Base-by-base conservation (phyloP, 441 rosid species). In the Adansonia gregorii region DNA sequence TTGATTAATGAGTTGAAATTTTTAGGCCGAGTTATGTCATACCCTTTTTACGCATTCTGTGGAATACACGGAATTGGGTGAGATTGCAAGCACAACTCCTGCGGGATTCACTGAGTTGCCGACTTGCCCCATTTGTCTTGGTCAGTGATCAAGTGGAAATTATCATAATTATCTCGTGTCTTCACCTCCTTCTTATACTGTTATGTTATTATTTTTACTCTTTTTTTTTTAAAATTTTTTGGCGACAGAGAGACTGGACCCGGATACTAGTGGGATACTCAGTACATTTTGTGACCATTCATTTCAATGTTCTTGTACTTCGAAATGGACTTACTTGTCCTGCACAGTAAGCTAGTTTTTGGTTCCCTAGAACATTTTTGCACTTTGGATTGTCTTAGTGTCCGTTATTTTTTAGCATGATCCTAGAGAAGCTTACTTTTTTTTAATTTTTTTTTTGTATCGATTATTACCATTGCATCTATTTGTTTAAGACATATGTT, bases 211-310 rank as follows among this genome's bases (percentile, higher is more conserved):
- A 69, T 49, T 69, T 59, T 74, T 63, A 8, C 67, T 68, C 59
- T 58, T 61, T 11, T 1, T 22, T 66, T 8, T 64, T 54, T 27
- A 17, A 17, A 4, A 35, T 35, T 27, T 68, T 22, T 31, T 75
- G n/a, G 49, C 78, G 58, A 55, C 87, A 95, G 98, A 95, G 90
- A 88, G 99, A 83, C 84, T 95, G 85, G 99, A 94, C 81, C 93
- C 93, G 5, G 99, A 95, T 76, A 94, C 97, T 48, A 90, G 98
- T n/a, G 97, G 97, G 54, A 89, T 95, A 74, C 86, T 87, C 35
- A 90, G 93, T 77, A 90, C 97, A 2, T 84, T 89, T 14, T 94
- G 98, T 87, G 98, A 95, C 81, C 98, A 95, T 86, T 94, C 99
- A 15, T 95, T 94, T 86, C 95, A 90, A 60, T 95, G 98, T 80